Evolutionary conservation across 495 filamentous ascomycete species (phyloP).

Genomic region (Lepidopterella palustris): DNA sequence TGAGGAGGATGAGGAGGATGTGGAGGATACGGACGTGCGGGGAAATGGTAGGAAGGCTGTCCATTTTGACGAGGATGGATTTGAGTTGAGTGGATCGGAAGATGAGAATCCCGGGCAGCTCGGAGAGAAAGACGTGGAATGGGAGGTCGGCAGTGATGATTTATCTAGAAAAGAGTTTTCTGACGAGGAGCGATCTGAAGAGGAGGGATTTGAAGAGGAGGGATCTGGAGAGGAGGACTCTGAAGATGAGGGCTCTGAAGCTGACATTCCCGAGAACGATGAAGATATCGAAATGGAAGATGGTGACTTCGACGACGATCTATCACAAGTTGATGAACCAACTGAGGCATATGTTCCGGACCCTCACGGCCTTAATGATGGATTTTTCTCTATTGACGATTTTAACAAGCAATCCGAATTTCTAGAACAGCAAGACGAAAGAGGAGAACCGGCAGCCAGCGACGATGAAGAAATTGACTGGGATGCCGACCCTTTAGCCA

Average conservation of each 20-base stretch:
- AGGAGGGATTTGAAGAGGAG: slow-evolving; percentile 33
- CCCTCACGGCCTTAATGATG: slow-evolving; percentile 73
- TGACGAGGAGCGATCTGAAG: slow-evolving; percentile 40
- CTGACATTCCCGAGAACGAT: slow-evolving; percentile 36
- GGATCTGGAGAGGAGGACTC: slow-evolving; percentile 39
- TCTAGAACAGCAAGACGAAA: slow-evolving; percentile 73
- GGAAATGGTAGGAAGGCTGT: slow-evolving; percentile 29
- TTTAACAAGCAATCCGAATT: slow-evolving; percentile 91
- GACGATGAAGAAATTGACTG: slow-evolving; percentile 85
- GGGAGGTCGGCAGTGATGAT: slow-evolving; percentile 27
- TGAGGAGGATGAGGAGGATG: slow-evolving; percentile 10
- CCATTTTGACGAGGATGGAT: slow-evolving; percentile 41
- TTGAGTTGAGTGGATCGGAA: slow-evolving; percentile 39
- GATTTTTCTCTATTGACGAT: slow-evolving; percentile 95
- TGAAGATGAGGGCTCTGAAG: slow-evolving; percentile 35
- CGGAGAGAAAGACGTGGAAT: slow-evolving; percentile 31
- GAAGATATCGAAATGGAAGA: slow-evolving; percentile 39
- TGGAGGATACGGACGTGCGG: slow-evolving; percentile 1
- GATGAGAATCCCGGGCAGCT: slow-evolving; percentile 6
- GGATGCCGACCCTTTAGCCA: slow-evolving; percentile 60
- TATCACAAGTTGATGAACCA: slow-evolving; percentile 42
- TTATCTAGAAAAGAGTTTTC: slow-evolving; percentile 27
- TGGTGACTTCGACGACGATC: slow-evolving; percentile 35
- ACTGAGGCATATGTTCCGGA: slow-evolving; percentile 46
- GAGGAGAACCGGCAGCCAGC: slow-evolving; percentile 56